These are phyloP conservation scores for Trametes sanguinea DNA, from an alignment of 768 basidiomycete species.

Conservation along the genomic window DNA sequence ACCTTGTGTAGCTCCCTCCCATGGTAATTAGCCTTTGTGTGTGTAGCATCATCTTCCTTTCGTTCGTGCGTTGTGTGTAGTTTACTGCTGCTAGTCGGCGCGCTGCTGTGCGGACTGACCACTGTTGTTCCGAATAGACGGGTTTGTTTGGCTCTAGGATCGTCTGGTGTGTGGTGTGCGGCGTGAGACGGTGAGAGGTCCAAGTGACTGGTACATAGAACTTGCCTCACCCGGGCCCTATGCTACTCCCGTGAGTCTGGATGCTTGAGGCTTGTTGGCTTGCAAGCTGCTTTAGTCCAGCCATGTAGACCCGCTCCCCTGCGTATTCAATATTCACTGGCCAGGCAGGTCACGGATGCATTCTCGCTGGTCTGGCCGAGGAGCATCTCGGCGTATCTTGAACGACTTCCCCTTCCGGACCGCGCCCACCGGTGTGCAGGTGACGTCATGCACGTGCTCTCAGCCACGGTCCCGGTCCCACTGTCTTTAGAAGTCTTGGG, in stretches of 20 bases:
- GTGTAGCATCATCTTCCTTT: background rate
- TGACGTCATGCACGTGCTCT: constrained; percentile 21
- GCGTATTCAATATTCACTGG: too few species aligned
- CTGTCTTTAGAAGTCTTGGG: background rate
- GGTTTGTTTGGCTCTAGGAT: constrained; percentile 17
- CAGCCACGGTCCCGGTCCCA: background rate
- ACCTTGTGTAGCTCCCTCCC: too few species aligned
- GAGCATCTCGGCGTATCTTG: background rate
- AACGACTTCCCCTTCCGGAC: background rate
- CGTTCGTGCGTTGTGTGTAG: constrained; percentile 1
- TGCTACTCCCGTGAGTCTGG: too few species aligned
- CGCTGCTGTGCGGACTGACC: constrained; percentile 23
- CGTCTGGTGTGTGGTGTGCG: too few species aligned
- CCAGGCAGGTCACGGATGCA: background rate
- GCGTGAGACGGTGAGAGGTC: too few species aligned
- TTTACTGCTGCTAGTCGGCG: constrained; percentile 13
- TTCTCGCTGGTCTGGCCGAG: background rate
- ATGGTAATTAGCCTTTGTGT: background rate
- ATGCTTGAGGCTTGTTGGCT: too few species aligned
- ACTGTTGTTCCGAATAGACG: constrained; percentile 16
- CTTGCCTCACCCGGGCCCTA: too few species aligned
- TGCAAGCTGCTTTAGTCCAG: too few species aligned
- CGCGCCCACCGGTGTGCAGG: background rate
- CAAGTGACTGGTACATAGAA: too few species aligned
- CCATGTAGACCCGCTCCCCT: background rate